Conservation (phyloP, 345 rosid genomes). For the Citrus sp. region DNA sequence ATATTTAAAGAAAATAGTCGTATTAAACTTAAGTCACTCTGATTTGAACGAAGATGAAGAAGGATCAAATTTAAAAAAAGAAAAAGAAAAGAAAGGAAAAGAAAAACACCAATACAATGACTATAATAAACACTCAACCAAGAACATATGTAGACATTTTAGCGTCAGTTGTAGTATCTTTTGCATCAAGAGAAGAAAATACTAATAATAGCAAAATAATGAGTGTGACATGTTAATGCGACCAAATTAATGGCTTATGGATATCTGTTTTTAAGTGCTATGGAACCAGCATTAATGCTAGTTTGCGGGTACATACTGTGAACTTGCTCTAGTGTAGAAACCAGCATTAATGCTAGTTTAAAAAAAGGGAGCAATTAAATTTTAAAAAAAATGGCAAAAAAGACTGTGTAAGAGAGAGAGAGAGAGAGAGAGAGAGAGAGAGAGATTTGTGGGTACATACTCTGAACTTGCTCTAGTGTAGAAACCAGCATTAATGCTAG, state of each 20-base stretch:
- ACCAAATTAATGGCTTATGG: background rate
- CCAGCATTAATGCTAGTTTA: too few relatives aligned
- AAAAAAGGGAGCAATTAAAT: too few relatives aligned
- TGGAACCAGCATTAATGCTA: background rate
- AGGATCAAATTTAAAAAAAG: background rate
- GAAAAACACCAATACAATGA: background rate
- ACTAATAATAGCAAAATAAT: background rate
- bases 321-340: too few relatives aligned
- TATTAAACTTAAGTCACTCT: background rate
- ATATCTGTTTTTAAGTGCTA: background rate
- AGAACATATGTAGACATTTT: too few relatives aligned
- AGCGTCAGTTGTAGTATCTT: too few relatives aligned
- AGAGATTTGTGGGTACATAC: slow-evolving; percentile 33
- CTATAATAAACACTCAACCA: background rate
- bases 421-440: background rate
- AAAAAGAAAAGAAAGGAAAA: background rate
- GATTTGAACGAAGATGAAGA: background rate
- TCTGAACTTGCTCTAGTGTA: slow-evolving; percentile 69
- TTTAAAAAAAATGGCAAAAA: too few relatives aligned
- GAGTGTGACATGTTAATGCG: background rate
- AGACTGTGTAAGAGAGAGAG: background rate
- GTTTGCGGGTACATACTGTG: too few relatives aligned
- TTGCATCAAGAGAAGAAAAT: background rate
- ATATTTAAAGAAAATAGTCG: background rate
- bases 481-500: slow-evolving; percentile 93